A percentile compares a stretch with the other conserved stretches of the same genome.
These are phyloP conservation scores for Senna siamea DNA, from an alignment of 306 rosid genomes.

Conservation along the genomic window DNA sequence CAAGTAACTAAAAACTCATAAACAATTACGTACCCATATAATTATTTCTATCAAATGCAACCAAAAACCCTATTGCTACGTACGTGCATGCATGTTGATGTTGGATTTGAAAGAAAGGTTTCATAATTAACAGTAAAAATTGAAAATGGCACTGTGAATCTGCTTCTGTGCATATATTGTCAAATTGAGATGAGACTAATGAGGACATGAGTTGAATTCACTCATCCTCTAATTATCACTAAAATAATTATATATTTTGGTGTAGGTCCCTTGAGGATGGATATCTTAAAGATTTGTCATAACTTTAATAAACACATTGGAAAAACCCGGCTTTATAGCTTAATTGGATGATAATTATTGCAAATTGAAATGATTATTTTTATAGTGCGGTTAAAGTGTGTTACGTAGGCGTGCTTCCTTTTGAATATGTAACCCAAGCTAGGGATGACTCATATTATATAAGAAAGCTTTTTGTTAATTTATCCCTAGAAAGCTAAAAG, in stretches of 20 bases:
- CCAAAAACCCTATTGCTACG: neutral
- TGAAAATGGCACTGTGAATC: neutral
- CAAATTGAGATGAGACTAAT: neutral
- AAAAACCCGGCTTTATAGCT: slow-evolving; percentile 35
- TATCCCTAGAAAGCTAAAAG: slow-evolving; percentile 41
- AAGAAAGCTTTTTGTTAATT: slow-evolving; percentile 37
- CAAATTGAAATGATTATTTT: slow-evolving; percentile 30
- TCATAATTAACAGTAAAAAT: neutral
- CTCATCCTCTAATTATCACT: neutral
- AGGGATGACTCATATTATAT: slow-evolving; percentile 29
- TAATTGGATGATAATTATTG: slow-evolving; percentile 23
- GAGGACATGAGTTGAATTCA: neutral
- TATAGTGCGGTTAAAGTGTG: slow-evolving; percentile 34
- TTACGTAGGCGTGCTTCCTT: slow-evolving; percentile 53
- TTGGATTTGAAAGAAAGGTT: neutral
- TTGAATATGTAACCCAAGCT: slow-evolving; percentile 37
- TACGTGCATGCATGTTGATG: neutral
- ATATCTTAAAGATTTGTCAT: slow-evolving; percentile 41
- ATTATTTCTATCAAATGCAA: neutral
- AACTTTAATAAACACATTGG: slow-evolving; percentile 47
- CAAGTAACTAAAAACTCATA: too few species aligned
- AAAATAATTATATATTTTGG: neutral
- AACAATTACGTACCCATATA: too few species aligned
- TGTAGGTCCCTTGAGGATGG: slow-evolving; percentile 15
- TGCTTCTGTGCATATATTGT: neutral